A percentile compares a stretch with the other conserved stretches of the same genome.
These are phyloP conservation scores for Botrytis squamosa DNA, from an alignment of 2,329 filamentous ascomycete species.

Conservation along the genomic window DNA sequence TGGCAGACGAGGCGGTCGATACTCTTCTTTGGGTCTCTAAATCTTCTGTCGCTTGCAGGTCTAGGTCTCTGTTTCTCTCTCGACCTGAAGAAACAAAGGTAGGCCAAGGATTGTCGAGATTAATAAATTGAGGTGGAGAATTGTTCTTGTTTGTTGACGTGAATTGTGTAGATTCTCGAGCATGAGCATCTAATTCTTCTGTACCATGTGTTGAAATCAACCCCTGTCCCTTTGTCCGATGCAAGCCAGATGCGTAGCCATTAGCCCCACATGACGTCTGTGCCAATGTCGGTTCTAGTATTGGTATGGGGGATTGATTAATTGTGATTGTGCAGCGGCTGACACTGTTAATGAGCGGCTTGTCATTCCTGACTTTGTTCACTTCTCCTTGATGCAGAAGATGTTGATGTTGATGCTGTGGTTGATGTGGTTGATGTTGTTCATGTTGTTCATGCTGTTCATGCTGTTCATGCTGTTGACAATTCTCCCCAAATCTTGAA, in stretches of 20 bases:
- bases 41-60: neutral
- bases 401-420: neutral
- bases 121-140: neutral
- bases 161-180: neutral
- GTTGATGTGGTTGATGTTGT: neutral
- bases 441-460: neutral
- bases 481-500: neutral
- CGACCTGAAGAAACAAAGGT: neutral
- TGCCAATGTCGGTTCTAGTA: neutral
- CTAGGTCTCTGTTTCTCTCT: neutral
- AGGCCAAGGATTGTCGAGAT: neutral
- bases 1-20: neutral
- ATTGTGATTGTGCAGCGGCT: neutral
- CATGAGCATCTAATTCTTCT: neutral
- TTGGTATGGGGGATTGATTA: neutral
- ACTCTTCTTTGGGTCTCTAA: neutral
- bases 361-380: neutral
- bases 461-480: neutral
- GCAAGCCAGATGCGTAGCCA: neutral
- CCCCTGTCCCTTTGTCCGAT: constrained; percentile 18
- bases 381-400: neutral
- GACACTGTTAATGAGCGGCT: neutral
- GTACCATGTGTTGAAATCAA: constrained; percentile 3
- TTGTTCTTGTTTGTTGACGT: neutral
- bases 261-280: constrained; percentile 13